Conservation (phyloP, 1,284 basidiomycete species). For the Testicularia cyperi region DNA sequence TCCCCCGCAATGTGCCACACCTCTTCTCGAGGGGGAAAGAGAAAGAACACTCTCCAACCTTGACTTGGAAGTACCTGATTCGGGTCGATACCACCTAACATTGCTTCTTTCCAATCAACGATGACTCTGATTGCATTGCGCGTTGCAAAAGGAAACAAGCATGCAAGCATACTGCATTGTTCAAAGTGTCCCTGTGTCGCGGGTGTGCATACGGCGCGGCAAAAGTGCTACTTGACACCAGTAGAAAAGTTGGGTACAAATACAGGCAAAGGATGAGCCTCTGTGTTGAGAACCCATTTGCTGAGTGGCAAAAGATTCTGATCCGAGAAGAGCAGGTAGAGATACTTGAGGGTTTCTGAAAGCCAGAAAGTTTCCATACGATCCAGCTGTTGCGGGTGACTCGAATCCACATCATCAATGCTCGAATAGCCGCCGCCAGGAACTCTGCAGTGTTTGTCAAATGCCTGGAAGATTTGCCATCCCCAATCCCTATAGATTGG, state of each 20-base stretch:
- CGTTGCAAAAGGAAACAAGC: too few relatives aligned
- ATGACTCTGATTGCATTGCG: too few relatives aligned
- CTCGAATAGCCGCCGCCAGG: slow-evolving; percentile 78
- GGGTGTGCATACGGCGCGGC: too few relatives aligned
- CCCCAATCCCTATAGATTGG: slow-evolving; percentile 77
- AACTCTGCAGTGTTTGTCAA: slow-evolving; percentile 77
- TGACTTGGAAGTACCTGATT: too few relatives aligned
- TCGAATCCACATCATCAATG: slow-evolving; percentile 71
- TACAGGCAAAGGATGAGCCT: slow-evolving; percentile 57
- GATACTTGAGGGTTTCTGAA: slow-evolving; percentile 90
- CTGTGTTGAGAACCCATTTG: slow-evolving; percentile 80
- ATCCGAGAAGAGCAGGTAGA: slow-evolving; percentile 85
- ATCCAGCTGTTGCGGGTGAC: slow-evolving; percentile 71
- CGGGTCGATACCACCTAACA: too few relatives aligned
- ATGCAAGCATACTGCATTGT: too few relatives aligned
- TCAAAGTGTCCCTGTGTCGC: too few relatives aligned
- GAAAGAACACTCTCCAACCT: too few relatives aligned
- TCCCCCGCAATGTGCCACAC: too few relatives aligned
- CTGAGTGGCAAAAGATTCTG: slow-evolving; percentile 69
- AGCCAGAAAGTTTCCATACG: slow-evolving; percentile 82
- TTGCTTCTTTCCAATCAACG: too few relatives aligned
- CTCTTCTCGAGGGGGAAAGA: too few relatives aligned
- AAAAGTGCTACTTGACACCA: slow-evolving; percentile 19
- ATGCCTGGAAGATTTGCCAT: slow-evolving; percentile 87
- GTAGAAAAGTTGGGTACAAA: slow-evolving; percentile 49